phyloP scores from a whole-genome alignment of 169 alveolate species.

The Plasmodium yoelii region DNA sequence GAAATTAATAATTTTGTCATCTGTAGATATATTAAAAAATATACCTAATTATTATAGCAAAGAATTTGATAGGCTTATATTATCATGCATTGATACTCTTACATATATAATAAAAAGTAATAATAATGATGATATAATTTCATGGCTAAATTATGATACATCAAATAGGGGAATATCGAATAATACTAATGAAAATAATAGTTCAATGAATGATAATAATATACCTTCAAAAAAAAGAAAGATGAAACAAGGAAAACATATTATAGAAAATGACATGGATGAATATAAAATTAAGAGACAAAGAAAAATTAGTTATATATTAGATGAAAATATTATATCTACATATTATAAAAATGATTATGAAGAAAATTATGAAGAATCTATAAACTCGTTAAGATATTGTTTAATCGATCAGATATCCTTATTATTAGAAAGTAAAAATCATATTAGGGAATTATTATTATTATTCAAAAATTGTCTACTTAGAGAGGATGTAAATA shows the following conservation, averaged over 20 bases:
- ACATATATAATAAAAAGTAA: constrained; percentile 49
- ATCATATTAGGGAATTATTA: constrained; percentile 58
- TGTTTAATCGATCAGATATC: constrained; percentile 56
- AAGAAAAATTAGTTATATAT: constrained; percentile 29
- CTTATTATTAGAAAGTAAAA: constrained; percentile 61
- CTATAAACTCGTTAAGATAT: constrained; percentile 41
- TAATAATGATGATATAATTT: constrained; percentile 29
- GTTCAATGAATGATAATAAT: background rate
- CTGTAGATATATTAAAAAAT: constrained; percentile 71
- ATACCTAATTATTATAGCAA: constrained; percentile 73
- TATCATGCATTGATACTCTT: constrained; percentile 55
- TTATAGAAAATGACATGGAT: background rate
- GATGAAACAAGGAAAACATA: background rate
- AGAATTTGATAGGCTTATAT: constrained; percentile 65
- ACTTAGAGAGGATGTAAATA: constrained; percentile 56
- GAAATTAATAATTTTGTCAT: constrained; percentile 50
- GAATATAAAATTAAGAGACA: background rate
- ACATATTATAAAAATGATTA: background rate
- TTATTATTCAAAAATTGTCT: constrained; percentile 57
- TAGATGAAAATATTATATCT: constrained; percentile 45
- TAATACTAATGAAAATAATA: background rate
- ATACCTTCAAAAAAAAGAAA: constrained; percentile 8
- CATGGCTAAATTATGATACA: constrained; percentile 59
- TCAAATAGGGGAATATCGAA: constrained; percentile 3
- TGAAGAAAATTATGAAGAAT: constrained; percentile 19